Evolutionary conservation across 2,329 filamentous ascomycete species (phyloP).

Genomic region (Penicillium griseofulvum): DNA sequence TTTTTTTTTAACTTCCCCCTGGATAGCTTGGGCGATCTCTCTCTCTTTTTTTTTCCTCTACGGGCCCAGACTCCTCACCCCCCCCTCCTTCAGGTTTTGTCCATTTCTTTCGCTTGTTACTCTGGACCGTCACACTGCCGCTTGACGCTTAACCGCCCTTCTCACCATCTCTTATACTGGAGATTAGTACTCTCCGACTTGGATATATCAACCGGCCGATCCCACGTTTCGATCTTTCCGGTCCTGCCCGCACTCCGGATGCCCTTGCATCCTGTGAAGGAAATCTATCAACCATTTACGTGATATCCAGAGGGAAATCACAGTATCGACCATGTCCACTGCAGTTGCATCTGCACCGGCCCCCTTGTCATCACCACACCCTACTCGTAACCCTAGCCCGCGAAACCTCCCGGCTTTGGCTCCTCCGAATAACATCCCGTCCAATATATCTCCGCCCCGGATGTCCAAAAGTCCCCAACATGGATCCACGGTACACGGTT

Average conservation of each 20-base stretch:
- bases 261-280: constrained; percentile 2
- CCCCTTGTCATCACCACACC: constrained; percentile 45
- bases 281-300: background rate
- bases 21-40: constrained; percentile 3
- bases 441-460: constrained; percentile 35
- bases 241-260: background rate
- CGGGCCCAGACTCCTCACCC: constrained; percentile 14
- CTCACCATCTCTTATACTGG: background rate
- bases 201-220: constrained; percentile 2
- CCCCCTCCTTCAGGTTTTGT: constrained; percentile 11
- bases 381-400: constrained; percentile 45
- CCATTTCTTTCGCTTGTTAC: constrained; percentile 11
- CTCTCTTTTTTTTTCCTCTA: constrained; percentile 3
- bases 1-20: background rate
- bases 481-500: constrained; percentile 32
- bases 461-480: constrained; percentile 34
- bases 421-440: constrained; percentile 21
- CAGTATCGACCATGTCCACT: constrained; percentile 43
- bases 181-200: background rate
- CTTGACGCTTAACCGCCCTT: constrained; percentile 14
- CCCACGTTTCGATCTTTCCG: constrained; percentile 4
- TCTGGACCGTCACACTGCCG: constrained; percentile 9
- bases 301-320: constrained; percentile 5
- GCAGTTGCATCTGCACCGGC: constrained; percentile 48
- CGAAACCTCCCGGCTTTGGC: constrained; percentile 39